A percentile compares a stretch with the other conserved stretches of the same genome.
Evolutionary conservation across 2,329 filamentous ascomycete species (phyloP).

Genomic region (Phialocephala subalpina): DNA sequence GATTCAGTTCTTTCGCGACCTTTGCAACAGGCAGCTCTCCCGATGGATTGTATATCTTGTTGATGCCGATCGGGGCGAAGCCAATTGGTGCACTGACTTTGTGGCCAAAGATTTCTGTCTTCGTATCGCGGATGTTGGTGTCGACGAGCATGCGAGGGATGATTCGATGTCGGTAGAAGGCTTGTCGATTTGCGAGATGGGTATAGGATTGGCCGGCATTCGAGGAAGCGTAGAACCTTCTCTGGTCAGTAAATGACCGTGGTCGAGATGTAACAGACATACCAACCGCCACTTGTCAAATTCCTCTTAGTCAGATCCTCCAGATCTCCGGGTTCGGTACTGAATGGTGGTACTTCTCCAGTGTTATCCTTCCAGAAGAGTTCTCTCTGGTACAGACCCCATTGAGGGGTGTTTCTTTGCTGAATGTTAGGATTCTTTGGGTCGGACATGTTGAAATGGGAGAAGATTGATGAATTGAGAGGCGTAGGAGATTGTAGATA

Average conservation of each 20-base stretch:
- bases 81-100: conserved; percentile 66
- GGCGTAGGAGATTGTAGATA: neutral
- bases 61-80: conserved; percentile 72
- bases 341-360: conserved; percentile 57
- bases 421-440: conserved; percentile 59
- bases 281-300: conserved; percentile 64
- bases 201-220: conserved; percentile 62
- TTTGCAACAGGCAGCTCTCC: conserved; percentile 67
- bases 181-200: conserved; percentile 65
- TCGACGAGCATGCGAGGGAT: conserved; percentile 68
- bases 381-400: conserved; percentile 61
- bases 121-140: conserved; percentile 64
- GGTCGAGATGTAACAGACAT: conserved; percentile 1
- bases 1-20: conserved; percentile 64
- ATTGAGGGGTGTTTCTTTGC: conserved; percentile 59
- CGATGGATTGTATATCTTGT: conserved; percentile 67
- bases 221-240: conserved; percentile 60
- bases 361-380: conserved; percentile 62
- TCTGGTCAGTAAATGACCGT: neutral
- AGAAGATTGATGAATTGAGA: neutral
- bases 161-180: conserved; percentile 70
- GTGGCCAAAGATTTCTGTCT: conserved; percentile 66
- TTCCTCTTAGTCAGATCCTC: conserved; percentile 63
- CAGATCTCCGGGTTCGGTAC: conserved; percentile 64
- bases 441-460: conserved; percentile 46